phyloP scores from a whole-genome alignment of 768 basidiomycete genomes.

The Boletellus ananas region DNA sequence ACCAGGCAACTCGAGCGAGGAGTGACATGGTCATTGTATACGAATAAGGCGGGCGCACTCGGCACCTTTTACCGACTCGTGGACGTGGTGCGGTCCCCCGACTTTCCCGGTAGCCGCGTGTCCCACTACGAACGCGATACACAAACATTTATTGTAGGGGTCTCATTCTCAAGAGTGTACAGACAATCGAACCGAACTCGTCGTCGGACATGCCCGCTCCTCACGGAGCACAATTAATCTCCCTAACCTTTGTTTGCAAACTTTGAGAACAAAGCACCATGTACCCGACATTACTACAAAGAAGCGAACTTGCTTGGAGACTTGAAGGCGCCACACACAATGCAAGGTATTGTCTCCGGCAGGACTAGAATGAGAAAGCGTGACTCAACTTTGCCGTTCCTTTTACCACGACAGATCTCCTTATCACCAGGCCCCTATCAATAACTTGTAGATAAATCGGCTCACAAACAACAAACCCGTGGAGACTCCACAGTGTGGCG shows the following conservation, averaged over 20 bases:
- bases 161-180: not conserved
- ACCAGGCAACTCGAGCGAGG: not conserved
- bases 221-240: constrained; percentile 1
- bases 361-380: too few species aligned
- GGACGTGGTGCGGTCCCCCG: too few species aligned
- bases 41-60: not conserved
- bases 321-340: not conserved
- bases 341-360: too few species aligned
- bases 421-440: too few species aligned
- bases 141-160: not conserved
- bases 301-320: not conserved
- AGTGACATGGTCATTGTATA: not conserved
- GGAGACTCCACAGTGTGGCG: too few species aligned
- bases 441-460: too few species aligned
- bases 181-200: not conserved
- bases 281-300: not conserved
- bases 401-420: too few species aligned
- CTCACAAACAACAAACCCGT: too few species aligned
- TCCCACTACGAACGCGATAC: constrained; percentile 6
- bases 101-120: not conserved
- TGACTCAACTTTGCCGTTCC: too few species aligned
- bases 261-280: not conserved
- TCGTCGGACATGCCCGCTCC: not conserved
- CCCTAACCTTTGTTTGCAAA: not conserved
- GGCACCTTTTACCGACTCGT: not conserved